phyloP scores from a whole-genome alignment of 441 rosid species.

The Melastoma candidum region DNA sequence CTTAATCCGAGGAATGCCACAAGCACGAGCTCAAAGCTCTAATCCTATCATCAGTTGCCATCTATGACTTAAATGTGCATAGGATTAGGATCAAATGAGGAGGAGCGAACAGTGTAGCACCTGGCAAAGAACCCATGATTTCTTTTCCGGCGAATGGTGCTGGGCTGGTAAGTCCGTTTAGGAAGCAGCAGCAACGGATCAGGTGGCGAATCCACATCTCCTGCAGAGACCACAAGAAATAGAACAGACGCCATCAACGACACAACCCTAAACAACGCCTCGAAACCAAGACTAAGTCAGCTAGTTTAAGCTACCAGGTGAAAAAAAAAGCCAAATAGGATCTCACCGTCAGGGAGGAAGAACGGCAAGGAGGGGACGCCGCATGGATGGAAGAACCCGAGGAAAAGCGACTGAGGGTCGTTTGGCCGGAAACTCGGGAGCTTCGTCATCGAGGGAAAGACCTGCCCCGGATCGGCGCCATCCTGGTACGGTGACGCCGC shows the following conservation, averaged over 20 bases:
- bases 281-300: background rate
- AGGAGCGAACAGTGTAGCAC: slow-evolving; percentile 25
- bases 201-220: slow-evolving; percentile 44
- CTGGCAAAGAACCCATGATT: slow-evolving; percentile 90
- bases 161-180: slow-evolving; percentile 87
- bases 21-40: too few species aligned
- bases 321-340: background rate
- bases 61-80: background rate
- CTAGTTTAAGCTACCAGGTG: background rate
- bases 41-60: too few species aligned
- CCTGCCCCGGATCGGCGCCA: too few species aligned
- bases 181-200: slow-evolving; percentile 71
- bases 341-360: slow-evolving; percentile 77
- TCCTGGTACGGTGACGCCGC: too few species aligned
- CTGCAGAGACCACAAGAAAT: slow-evolving; percentile 7
- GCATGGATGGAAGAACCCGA: slow-evolving; percentile 2
- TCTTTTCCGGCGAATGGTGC: slow-evolving; percentile 71
- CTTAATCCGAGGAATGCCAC: too few species aligned
- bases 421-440: background rate
- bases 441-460: too few species aligned
- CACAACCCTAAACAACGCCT: slow-evolving; percentile 3
- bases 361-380: slow-evolving; percentile 58
- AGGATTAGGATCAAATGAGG: background rate
- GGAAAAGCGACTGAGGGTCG: slow-evolving; percentile 2
- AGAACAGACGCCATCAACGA: slow-evolving; percentile 7